Conservation (phyloP, 108 stramenopile species). For the Discostella stelligeroides region DNA sequence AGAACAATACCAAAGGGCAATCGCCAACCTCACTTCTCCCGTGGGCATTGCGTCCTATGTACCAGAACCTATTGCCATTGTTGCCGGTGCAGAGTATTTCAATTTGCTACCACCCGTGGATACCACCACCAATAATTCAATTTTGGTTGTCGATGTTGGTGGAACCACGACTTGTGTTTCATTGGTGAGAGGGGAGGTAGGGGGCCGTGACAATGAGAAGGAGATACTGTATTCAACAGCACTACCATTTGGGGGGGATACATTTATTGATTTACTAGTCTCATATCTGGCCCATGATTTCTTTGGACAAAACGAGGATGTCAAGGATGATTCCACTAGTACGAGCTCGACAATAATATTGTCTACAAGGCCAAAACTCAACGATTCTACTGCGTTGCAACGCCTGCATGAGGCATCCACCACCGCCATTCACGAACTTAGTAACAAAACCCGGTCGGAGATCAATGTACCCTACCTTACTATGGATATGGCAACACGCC, state of each 20-base stretch:
- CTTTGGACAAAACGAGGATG: slow-evolving; percentile 22
- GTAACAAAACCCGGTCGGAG: slow-evolving; percentile 53
- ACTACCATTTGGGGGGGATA: slow-evolving; percentile 71
- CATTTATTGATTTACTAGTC: slow-evolving; percentile 60
- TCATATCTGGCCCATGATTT: slow-evolving; percentile 46
- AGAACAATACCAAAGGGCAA: slow-evolving; percentile 18
- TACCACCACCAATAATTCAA: slow-evolving; percentile 6
- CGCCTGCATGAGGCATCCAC: slow-evolving; percentile 45
- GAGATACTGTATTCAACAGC: slow-evolving; percentile 42
- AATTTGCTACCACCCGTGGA: slow-evolving; percentile 49
- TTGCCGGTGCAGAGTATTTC: slow-evolving; percentile 69
- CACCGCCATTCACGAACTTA: slow-evolving; percentile 61
- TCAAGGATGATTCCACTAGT: slow-evolving; percentile 19
- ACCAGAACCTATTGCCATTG: slow-evolving; percentile 73
- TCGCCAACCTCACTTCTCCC: slow-evolving; percentile 23
- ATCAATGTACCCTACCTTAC: slow-evolving; percentile 80
- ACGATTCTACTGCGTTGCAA: slow-evolving; percentile 43
- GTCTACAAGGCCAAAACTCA: slow-evolving; percentile 24
- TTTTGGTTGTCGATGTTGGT: slow-evolving; percentile 77
- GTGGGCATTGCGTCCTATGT: slow-evolving; percentile 43
- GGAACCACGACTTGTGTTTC: slow-evolving; percentile 57
- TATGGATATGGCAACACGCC: slow-evolving; percentile 49
- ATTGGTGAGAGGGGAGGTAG: slow-evolving; percentile 49
- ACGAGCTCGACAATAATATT: slow-evolving; percentile 10
- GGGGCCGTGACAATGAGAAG: neutral